Conservation (phyloP, 1,139 yeast genomes). For the Hemisphaericaspora subhashii region DNA sequence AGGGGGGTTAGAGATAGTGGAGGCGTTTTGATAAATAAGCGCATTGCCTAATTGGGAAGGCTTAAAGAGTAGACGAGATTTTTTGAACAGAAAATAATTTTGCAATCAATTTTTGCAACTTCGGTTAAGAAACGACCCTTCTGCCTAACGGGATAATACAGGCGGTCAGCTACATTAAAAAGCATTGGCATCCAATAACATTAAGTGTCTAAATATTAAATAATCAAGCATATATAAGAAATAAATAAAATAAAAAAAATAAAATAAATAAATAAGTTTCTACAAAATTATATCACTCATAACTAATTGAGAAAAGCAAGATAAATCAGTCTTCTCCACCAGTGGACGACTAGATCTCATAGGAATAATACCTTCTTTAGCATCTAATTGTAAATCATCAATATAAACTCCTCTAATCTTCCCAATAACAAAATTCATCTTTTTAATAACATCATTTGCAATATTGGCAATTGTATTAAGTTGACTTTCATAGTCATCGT, state of each 20-base stretch:
- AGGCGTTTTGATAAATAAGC: too few species aligned
- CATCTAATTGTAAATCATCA: slow-evolving; percentile 33
- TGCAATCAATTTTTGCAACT: neutral
- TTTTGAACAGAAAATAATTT: too few species aligned
- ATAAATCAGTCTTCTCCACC: slow-evolving; percentile 24
- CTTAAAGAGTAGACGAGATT: too few species aligned
- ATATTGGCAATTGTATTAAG: slow-evolving; percentile 34
- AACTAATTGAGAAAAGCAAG: slow-evolving; percentile 1
- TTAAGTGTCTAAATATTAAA: neutral
- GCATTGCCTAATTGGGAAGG: too few species aligned
- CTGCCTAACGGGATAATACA: neutral
- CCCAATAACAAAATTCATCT: slow-evolving; percentile 33
- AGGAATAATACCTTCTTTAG: slow-evolving; percentile 32
- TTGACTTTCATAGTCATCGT: slow-evolving; percentile 4
- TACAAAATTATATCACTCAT: slow-evolving; percentile 5
- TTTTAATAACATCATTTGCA: slow-evolving; percentile 38
- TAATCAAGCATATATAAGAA: neutral
- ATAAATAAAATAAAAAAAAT: slow-evolving; percentile 1
- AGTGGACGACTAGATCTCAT: slow-evolving; percentile 34
- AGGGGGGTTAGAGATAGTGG: neutral
- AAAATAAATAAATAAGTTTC: neutral
- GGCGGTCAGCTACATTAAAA: too few species aligned
- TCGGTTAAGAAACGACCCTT: neutral
- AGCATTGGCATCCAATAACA: too few species aligned
- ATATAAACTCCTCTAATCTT: slow-evolving; percentile 35